Conservation (phyloP, 2,329 filamentous ascomycete genomes). For the Scopulariopsis brevicaulis region DNA sequence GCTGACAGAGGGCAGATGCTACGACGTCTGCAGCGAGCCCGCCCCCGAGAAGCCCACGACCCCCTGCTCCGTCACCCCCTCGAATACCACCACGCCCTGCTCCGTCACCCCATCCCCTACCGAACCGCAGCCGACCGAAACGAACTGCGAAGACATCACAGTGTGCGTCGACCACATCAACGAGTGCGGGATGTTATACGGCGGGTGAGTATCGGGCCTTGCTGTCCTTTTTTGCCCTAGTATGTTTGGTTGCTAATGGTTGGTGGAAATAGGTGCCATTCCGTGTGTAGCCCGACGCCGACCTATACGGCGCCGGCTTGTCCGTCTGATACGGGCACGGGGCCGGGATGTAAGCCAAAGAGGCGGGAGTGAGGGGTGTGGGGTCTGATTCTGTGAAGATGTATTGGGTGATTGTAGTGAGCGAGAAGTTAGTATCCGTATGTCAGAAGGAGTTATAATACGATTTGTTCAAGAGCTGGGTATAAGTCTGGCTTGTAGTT, state of each 20-base stretch:
- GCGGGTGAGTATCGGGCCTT: not conserved
- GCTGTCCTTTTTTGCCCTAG: not conserved
- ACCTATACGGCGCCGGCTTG: not conserved
- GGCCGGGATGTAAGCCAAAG: not conserved
- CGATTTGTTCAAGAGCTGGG: too few species aligned
- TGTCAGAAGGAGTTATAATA: too few species aligned
- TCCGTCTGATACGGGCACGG: not conserved
- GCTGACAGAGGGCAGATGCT: not conserved
- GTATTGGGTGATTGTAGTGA: too few species aligned
- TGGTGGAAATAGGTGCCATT: not conserved
- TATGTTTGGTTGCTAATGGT: not conserved
- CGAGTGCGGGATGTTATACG: conserved; percentile 3
- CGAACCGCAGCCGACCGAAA: not conserved
- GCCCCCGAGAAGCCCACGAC: not conserved
- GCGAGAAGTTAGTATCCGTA: too few species aligned
- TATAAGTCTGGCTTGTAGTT: too few species aligned
- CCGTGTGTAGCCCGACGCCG: not conserved
- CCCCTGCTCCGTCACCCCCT: not conserved
- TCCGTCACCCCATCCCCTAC: not conserved
- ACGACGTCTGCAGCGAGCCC: not conserved
- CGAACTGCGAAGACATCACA: conserved; percentile 1
- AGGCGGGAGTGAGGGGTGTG: not conserved
- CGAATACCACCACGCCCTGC: too few species aligned
- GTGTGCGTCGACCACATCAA: conserved; percentile 6
- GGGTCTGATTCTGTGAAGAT: too few species aligned